Evolutionary conservation across 306 rosid species (phyloP).

Genomic region (Begonia fuchsioides): DNA sequence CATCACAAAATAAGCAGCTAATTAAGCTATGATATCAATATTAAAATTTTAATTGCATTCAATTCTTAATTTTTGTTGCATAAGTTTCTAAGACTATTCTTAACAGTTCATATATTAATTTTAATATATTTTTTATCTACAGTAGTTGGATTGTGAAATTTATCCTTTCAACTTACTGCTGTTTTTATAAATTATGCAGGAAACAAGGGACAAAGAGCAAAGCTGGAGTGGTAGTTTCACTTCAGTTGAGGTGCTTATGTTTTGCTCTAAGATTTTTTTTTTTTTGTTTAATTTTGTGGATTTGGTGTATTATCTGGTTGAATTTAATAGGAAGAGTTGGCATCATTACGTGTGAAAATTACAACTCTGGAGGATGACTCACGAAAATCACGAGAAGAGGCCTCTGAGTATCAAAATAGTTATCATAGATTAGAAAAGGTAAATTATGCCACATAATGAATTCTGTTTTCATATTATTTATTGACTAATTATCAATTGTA

Average conservation of each 20-base stretch:
- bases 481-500: background rate
- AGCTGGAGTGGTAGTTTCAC: slow-evolving; percentile 27
- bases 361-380: slow-evolving; percentile 69
- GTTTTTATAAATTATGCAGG: slow-evolving; percentile 33
- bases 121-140: no score
- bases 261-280: no score
- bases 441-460: slow-evolving; percentile 1
- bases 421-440: slow-evolving; percentile 63
- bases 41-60: no score
- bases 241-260: slow-evolving; percentile 37
- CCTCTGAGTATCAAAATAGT: slow-evolving; percentile 43
- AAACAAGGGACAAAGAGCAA: slow-evolving; percentile 48
- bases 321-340: slow-evolving; percentile 56
- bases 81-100: no score
- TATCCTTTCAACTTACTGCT: background rate
- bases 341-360: slow-evolving; percentile 53
- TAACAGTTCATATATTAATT: no score
- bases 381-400: slow-evolving; percentile 59
- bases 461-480: background rate
- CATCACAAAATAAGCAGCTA: no score
- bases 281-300: no score
- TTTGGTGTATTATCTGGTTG: slow-evolving; percentile 3
- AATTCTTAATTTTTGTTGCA: no score
- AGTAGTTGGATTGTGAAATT: no score
- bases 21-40: no score